A percentile compares a stretch with the other conserved stretches of the same genome.
phyloP scores from a whole-genome alignment of 2,329 filamentous ascomycete species.

The Zymoseptoria passerinii region DNA sequence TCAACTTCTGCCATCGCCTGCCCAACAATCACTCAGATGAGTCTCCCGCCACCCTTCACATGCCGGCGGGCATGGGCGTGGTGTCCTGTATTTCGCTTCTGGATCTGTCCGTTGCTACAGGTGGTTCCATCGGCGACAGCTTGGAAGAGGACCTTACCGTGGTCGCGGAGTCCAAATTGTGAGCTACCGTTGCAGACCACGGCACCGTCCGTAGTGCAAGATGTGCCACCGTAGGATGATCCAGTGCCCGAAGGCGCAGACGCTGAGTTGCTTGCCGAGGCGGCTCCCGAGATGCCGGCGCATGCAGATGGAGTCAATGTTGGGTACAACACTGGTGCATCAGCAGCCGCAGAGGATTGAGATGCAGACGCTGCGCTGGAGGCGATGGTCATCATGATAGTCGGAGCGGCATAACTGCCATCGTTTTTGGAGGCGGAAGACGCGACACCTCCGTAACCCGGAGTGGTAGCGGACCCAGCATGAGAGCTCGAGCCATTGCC shows the following conservation, averaged over 20 bases:
- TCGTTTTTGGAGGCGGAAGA: constrained; percentile 1
- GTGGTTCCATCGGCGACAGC: constrained; percentile 37
- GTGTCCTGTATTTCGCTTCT: constrained; percentile 9
- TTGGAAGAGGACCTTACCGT: constrained; percentile 35
- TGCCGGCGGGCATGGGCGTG: constrained; percentile 12
- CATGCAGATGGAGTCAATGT: constrained; percentile 1
- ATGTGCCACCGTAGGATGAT: constrained; percentile 19
- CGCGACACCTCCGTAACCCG: constrained; percentile 4
- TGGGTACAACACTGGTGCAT: constrained; percentile 1
- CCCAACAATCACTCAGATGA: too few species aligned
- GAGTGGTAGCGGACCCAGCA: constrained; percentile 6
- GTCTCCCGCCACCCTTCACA: background rate
- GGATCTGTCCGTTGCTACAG: constrained; percentile 36
- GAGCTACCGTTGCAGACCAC: constrained; percentile 33
- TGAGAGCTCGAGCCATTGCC: constrained; percentile 3
- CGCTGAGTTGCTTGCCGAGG: constrained; percentile 4
- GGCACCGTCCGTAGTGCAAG: constrained; percentile 32
- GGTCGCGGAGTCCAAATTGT: constrained; percentile 39
- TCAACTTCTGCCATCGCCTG: too few species aligned
- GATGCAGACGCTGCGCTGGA: background rate
- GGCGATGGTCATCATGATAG: constrained; percentile 1
- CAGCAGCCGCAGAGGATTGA: constrained; percentile 4
- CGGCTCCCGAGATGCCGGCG: constrained; percentile 3
- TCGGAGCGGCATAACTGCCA: background rate
- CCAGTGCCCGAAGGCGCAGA: constrained; percentile 1